These are phyloP conservation scores for Komagataella populi DNA, from an alignment of 805 yeast genomes.

Conservation along the genomic window DNA sequence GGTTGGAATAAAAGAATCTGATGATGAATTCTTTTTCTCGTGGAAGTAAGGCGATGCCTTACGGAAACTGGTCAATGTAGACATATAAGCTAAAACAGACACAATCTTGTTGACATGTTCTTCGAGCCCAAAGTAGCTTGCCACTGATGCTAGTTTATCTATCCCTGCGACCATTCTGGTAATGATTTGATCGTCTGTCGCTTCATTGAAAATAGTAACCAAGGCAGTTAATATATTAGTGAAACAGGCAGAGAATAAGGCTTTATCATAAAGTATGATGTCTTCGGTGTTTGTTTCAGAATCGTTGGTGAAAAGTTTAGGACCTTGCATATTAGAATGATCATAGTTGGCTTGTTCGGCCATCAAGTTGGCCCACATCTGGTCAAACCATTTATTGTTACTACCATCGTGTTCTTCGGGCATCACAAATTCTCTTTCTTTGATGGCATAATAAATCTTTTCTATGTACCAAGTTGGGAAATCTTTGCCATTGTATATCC, in stretches of 20 bases:
- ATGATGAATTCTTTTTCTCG: conserved; percentile 14
- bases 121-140: conserved; percentile 45
- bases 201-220: conserved; percentile 70
- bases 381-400: conserved; percentile 76
- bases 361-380: conserved; percentile 62
- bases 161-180: conserved; percentile 79
- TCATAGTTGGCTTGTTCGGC: conserved; percentile 26
- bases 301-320: neutral
- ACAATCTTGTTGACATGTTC: conserved; percentile 53
- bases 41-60: conserved; percentile 9
- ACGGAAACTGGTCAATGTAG: conserved; percentile 42
- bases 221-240: conserved; percentile 57
- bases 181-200: conserved; percentile 81
- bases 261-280: conserved; percentile 50
- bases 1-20: conserved; percentile 27
- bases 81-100: conserved; percentile 51
- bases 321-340: neutral
- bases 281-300: conserved; percentile 4
- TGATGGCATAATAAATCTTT: conserved; percentile 68
- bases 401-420: conserved; percentile 96
- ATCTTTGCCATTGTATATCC: conserved; percentile 61
- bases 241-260: conserved; percentile 53
- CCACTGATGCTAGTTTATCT: conserved; percentile 73
- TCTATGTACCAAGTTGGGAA: conserved; percentile 80
- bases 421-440: conserved; percentile 84